Evolutionary conservation across 345 rosid species (phyloP), one percentile per base, ranked within the genome.

Genomic region (Trapa incisa): DNA sequence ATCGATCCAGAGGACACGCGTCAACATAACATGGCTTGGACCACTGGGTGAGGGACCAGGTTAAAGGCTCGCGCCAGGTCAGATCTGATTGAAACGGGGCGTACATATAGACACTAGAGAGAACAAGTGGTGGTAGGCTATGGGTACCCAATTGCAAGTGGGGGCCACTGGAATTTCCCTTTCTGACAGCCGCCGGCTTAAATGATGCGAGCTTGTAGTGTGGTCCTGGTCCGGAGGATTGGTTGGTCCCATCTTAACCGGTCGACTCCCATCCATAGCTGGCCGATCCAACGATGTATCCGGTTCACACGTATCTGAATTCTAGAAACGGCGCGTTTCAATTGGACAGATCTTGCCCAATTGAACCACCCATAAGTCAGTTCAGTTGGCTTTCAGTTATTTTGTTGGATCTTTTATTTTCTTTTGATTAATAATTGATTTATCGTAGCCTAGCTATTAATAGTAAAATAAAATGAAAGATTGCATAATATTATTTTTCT

Each of bases 181-280:
- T 75, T 67, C 85, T 80, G 85, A 80, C 87, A 86, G 93, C 97
- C 89, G 93, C 96, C 97, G 91, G 89, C 93, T 82, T 73, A 82
- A 84, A 76, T 69, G 68, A 81, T 70, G 80, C 66, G 47, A 47
- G 61, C 61, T 61, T 70, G 74, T 60, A 62, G 45, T 1, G 61
- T 60, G 70, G 80, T 81, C 76, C 83, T 82, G 73, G 41, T 0
- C 5, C 41, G 64, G 37, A 61, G 41, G 57, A 17, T 15, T n/a
- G 66, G 64, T 69, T 78, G 84, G 80, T 36, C 77, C 78, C 69
- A 43, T 39, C 4, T 39, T 6, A 39, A 39, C 3, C 42, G 42
- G 6, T 39, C 42, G 42, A 6, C 42, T 39, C 4, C 42, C 6
- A 39, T 3, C 3, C 42, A 3, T 3, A 39, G 42, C 6, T 0